Evolutionary conservation across 2,329 filamentous ascomycete genomes (phyloP), one percentile per base, ranked within the genome.

Genomic region (Camillea tinctor): DNA sequence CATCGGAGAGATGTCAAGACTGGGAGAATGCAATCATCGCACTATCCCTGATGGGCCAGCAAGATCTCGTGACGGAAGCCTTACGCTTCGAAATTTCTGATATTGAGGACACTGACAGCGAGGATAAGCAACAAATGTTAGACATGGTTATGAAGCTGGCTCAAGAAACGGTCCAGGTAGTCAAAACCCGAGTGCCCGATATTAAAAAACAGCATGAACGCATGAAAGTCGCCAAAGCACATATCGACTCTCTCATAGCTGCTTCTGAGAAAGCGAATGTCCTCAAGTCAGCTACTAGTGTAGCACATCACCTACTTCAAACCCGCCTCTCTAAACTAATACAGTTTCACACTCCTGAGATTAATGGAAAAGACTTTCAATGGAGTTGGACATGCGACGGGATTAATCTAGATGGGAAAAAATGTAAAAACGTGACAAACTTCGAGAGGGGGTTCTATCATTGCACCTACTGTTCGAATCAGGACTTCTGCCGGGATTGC

Each of bases 401-500:
- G 4, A 26, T 21, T 19, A 49, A 49, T 40, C 13, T 7, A 1
- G 50, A 49, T 20, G 56, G 52, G 1, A 40, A 22, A 4, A 1
- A 15, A 15, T 68, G 65, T 56, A 22, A 57, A 13, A 62, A 60
- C 4, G 9, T 0, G 11, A 2, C n/a, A 15, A 36, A 20, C 11
- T 55, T 59, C 23, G 57, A 55, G 13, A 40, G n/a, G 7, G 61
- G 55, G 21, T 58, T 64, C 19, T 64, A 65, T 53, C 59, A 61
- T 30, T 69, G 66, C 52, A 58, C 65, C 22, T 66, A 64, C 52
- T 69, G 66, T 52, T 26, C 52, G n/a, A 60, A 58, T 50, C 8
- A 11, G 9, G 60, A 65, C 60, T 68, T 69, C 19, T 69, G 66
- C 52, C 4, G 24, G 11, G 61, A 63, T 51, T 69, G 67, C 13